Evolutionary conservation across 345 rosid genomes (phyloP), one percentile per base, ranked within the genome.

Genomic region (Microcos paniculata): DNA sequence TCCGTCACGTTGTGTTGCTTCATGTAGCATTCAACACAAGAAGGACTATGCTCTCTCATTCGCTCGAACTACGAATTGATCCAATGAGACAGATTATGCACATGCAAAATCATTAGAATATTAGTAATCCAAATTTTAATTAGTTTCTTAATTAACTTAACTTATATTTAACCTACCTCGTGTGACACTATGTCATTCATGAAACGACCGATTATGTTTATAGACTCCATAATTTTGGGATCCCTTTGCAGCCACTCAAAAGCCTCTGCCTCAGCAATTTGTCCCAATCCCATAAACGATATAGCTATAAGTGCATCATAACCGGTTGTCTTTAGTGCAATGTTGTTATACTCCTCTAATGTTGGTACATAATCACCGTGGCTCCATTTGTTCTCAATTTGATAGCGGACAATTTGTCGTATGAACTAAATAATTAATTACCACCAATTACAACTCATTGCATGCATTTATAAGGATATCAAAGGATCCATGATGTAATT

Each of bases 11-110:
- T 31, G 11, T 59, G 45, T 62, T 62, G 43, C 23, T 9, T 62
- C 45, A 62, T 62, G 66, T 33, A 62, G 66, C 66, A 62, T 62
- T 33, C 66, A 33, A 62, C 45, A 19, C 45, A 31, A 8, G 66
- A 62, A 16, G 66, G 45, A 0, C 0, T 0, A 33, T 33, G 45
- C 66, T 62, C 45, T 1, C 66, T 33, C 24, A 62, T 16, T 35
- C 33, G 66, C 66, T 62, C 45, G 6, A 62, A 62, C 66, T 62
- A n/a, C n/a, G n/a, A 18, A 7, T 2, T 35, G 2, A 33, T 8
- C 0, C 3, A 19, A 35, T 0, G 6, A 40, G 1, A n/a, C n/a
- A n/a, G n/a, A n/a, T n/a, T n/a, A n/a, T n/a, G 7, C 40, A 63
- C 3, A 4, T 38, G 9, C 30, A 10, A 40, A 40, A 40, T 40